Evolutionary conservation across 371 early-diverging fungal species (phyloP).

Genomic region (Phascolomyces articulosus): DNA sequence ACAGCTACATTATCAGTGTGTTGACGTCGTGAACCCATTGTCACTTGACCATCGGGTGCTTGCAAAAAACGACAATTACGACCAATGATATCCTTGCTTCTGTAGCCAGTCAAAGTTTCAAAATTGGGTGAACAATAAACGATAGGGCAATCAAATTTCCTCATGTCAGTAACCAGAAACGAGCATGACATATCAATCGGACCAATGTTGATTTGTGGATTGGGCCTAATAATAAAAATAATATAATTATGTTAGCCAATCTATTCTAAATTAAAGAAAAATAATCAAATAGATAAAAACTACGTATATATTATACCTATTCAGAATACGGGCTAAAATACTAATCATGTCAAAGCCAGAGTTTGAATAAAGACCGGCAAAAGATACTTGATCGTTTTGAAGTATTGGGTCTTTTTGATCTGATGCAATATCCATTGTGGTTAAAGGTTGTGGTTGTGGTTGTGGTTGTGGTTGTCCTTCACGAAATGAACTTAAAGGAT

Average conservation of each 20-base stretch:
- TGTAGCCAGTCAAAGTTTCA: constrained; percentile 68
- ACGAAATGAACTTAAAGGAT: too few relatives aligned
- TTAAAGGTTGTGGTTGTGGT: too few relatives aligned
- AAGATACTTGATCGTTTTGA: not conserved
- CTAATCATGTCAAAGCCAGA: constrained; percentile 69
- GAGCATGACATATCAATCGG: constrained; percentile 72
- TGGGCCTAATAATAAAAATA: constrained; percentile 36
- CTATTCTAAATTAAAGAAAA: not conserved
- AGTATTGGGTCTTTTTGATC: too few relatives aligned
- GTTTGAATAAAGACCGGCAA: constrained; percentile 47
- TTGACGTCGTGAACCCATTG: constrained; percentile 52
- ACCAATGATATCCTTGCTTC: constrained; percentile 58
- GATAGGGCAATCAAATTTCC: constrained; percentile 57
- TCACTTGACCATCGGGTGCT: constrained; percentile 59
- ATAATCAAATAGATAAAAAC: not conserved
- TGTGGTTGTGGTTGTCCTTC: too few relatives aligned
- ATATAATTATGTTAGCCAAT: too few relatives aligned
- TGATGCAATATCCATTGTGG: too few relatives aligned
- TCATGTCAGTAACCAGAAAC: constrained; percentile 61
- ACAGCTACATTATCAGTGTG: constrained; percentile 67
- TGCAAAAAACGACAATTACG: constrained; percentile 76
- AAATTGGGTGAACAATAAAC: constrained; percentile 73
- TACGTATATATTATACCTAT: constrained; percentile 18
- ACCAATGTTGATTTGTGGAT: constrained; percentile 66
- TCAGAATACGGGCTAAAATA: constrained; percentile 47